Evolutionary conservation across 306 rosid genomes (phyloP).

Genomic region (Cucurbita maxima): DNA sequence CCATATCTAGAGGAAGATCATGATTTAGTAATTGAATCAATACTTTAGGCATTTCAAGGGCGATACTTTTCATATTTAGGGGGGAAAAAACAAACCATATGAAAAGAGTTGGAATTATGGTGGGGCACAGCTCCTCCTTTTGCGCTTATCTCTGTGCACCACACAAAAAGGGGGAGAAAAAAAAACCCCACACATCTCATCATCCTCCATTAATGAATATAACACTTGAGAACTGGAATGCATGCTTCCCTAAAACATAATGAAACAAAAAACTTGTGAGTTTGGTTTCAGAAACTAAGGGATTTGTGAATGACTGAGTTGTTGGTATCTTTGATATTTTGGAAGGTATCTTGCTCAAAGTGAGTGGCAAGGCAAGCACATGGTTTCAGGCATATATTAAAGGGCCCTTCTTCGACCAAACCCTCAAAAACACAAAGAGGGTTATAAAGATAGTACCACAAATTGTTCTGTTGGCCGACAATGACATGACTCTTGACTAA

Average conservation of each 20-base stretch:
- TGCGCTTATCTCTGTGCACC: background rate
- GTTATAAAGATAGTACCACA: background rate
- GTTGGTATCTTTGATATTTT: background rate
- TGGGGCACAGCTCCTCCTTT: conserved; percentile 21
- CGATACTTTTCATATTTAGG: background rate
- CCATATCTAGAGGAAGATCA: conserved; percentile 7
- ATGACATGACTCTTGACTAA: background rate
- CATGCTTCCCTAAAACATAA: background rate
- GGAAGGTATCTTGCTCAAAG: background rate
- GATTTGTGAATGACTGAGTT: background rate
- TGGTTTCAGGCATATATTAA: conserved; percentile 3
- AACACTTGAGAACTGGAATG: background rate
- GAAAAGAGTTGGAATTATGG: conserved; percentile 4
- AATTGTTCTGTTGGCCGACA: conserved; percentile 11
- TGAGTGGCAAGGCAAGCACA: conserved; percentile 4
- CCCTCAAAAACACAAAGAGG: background rate
- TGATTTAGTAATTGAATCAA: conserved; percentile 18
- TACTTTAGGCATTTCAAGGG: conserved; percentile 16
- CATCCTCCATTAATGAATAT: conserved; percentile 4
- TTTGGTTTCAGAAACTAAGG: background rate
- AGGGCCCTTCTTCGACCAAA: conserved; percentile 8
- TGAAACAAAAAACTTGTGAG: too few species aligned
- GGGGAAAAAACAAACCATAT: background rate
- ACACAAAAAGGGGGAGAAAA: background rate
- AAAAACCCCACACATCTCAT: background rate